Conservation (phyloP, 2,329 filamentous ascomycete genomes). For the Pseudopyrenochaeta lycopersici region DNA sequence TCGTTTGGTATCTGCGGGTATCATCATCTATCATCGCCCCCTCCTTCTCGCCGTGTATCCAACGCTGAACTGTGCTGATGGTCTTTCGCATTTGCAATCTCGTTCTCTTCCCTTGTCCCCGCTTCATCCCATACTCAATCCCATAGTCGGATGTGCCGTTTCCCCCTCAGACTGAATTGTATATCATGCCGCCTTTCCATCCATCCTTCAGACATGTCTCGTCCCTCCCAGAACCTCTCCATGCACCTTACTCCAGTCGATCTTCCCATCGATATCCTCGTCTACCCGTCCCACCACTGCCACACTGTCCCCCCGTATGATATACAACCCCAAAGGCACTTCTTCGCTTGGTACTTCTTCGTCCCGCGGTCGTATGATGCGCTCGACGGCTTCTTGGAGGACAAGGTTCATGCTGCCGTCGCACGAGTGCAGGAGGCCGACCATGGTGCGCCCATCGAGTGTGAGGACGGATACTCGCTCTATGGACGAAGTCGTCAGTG, state of each 20-base stretch:
- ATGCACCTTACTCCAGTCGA: slow-evolving; percentile 91
- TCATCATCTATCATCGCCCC: slow-evolving; percentile 15
- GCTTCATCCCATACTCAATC: not conserved
- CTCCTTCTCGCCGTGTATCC: slow-evolving; percentile 9
- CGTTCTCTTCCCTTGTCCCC: not conserved
- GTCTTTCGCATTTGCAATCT: not conserved
- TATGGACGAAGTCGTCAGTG: slow-evolving; percentile 51
- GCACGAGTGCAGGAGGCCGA: slow-evolving; percentile 81
- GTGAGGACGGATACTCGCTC: slow-evolving; percentile 94
- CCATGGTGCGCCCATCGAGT: slow-evolving; percentile 82
- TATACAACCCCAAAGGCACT: slow-evolving; percentile 85
- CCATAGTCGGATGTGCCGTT: not conserved
- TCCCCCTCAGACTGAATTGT: not conserved
- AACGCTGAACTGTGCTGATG: not conserved
- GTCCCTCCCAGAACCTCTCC: slow-evolving; percentile 84
- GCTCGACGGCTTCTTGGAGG: slow-evolving; percentile 82
- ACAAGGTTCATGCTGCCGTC: slow-evolving; percentile 96
- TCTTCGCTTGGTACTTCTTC: slow-evolving; percentile 83
- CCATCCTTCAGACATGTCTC: slow-evolving; percentile 67
- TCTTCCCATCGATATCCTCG: slow-evolving; percentile 85
- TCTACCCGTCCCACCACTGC: slow-evolving; percentile 90
- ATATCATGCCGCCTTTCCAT: not conserved
- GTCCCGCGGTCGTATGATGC: slow-evolving; percentile 86
- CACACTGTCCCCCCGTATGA: slow-evolving; percentile 94
- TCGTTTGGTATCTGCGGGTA: slow-evolving; percentile 23